These are phyloP conservation scores for Suillus variegatus DNA, from an alignment of 768 basidiomycete species.

Conservation along the genomic window DNA sequence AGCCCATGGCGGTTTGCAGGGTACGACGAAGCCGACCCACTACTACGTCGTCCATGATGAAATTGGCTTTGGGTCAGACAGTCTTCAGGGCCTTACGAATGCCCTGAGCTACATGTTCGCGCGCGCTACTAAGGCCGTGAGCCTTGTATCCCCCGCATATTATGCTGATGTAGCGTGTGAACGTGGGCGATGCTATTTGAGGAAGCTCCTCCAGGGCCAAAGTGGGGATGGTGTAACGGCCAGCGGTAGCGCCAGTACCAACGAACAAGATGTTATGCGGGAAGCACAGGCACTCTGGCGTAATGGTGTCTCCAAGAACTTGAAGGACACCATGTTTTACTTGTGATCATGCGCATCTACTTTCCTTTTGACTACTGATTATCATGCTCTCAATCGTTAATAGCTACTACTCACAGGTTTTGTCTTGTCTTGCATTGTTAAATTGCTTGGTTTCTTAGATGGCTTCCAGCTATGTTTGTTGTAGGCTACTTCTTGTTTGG, in stretches of 20 bases:
- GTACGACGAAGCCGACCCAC: constrained; percentile 53
- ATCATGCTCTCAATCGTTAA: neutral
- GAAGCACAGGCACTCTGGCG: constrained; percentile 62
- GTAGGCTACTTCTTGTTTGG: neutral
- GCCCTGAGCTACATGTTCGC: constrained; percentile 57
- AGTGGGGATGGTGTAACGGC: constrained; percentile 26
- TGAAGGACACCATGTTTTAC: constrained; percentile 80
- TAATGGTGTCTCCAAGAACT: constrained; percentile 45
- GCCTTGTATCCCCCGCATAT: constrained; percentile 38
- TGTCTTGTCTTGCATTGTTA: neutral
- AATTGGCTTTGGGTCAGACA: constrained; percentile 48
- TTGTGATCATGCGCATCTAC: constrained; percentile 38
- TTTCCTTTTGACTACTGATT: neutral
- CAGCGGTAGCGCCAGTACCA: constrained; percentile 36
- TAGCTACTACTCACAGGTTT: neutral
- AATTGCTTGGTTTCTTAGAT: neutral
- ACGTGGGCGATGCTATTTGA: constrained; percentile 53
- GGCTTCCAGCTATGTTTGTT: too few relatives aligned
- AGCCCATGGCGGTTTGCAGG: constrained; percentile 49
- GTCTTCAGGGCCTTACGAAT: constrained; percentile 56
- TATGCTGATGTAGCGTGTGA: constrained; percentile 55
- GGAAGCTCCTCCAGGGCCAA: constrained; percentile 46
- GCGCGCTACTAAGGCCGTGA: constrained; percentile 53
- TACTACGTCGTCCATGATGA: constrained; percentile 60
- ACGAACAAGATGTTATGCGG: constrained; percentile 49